A percentile compares a stretch with the other conserved stretches of the same genome.
These are phyloP conservation scores for Camelina neglecta DNA, from an alignment of 345 rosid genomes.

Conservation along the genomic window DNA sequence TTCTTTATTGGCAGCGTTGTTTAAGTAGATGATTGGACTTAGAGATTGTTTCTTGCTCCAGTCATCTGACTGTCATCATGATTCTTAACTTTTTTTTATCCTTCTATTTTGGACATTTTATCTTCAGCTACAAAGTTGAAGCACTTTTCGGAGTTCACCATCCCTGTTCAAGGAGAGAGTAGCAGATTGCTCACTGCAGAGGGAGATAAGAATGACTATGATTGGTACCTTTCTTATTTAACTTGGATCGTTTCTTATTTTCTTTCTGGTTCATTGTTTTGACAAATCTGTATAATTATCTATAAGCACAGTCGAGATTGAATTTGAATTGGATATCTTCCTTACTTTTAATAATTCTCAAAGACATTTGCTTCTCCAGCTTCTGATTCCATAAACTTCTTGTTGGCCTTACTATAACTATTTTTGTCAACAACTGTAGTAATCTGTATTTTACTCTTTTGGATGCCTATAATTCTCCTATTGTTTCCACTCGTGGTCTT, in stretches of 20 bases:
- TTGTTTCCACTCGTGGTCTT: constrained; percentile 39
- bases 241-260: constrained; percentile 8
- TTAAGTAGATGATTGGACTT: neutral
- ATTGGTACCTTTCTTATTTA: constrained; percentile 61
- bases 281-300: neutral
- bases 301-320: neutral
- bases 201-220: constrained; percentile 95
- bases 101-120: constrained; percentile 29
- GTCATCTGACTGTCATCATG: constrained; percentile 12
- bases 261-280: constrained; percentile 12
- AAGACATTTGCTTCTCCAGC: constrained; percentile 13
- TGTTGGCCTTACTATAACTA: neutral
- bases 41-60: neutral
- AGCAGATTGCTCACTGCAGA: constrained; percentile 85
- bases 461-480: neutral
- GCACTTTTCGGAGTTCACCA: constrained; percentile 75
- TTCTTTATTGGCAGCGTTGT: neutral
- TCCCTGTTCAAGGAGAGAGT: constrained; percentile 87
- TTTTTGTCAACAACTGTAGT: neutral
- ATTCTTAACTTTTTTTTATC: neutral
- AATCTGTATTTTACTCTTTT: constrained; percentile 19
- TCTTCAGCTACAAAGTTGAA: constrained; percentile 77
- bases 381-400: constrained; percentile 17
- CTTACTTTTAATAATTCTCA: neutral
- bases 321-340: neutral